Evolutionary conservation across 2,329 filamentous ascomycete species (phyloP).

Genomic region (Xylaria sp.): DNA sequence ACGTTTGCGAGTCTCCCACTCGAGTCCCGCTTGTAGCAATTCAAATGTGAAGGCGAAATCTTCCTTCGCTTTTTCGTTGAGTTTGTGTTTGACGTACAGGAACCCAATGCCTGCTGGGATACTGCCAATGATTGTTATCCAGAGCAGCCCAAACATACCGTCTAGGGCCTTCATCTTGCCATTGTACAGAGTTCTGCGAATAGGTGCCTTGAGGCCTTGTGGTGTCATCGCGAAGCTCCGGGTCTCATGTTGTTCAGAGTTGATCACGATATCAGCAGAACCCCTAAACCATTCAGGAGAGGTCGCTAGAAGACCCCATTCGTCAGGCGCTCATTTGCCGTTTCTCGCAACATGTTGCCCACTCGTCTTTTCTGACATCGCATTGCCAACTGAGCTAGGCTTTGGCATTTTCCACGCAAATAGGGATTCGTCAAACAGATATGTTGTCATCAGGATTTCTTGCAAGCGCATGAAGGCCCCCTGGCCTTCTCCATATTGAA

Average conservation of each 20-base stretch:
- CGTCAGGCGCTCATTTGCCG: background rate
- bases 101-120: background rate
- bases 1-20: background rate
- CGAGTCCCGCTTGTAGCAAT: background rate
- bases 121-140: background rate
- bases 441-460: conserved; percentile 4
- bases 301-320: conserved; percentile 10
- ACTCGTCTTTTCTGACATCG: background rate
- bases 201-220: background rate
- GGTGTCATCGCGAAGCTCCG: background rate
- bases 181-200: background rate
- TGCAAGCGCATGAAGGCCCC: conserved; percentile 44
- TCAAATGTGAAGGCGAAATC: background rate
- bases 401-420: conserved; percentile 25
- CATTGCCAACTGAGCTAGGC: background rate
- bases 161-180: background rate
- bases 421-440: conserved; percentile 24
- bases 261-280: background rate
- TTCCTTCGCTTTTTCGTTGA: background rate
- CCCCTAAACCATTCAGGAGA: background rate
- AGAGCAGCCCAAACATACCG: background rate
- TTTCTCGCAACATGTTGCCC: background rate
- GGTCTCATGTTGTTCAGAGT: background rate
- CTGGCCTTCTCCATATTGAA: conserved; percentile 49
- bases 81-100: background rate